Evolutionary conservation across 1,284 basidiomycete species (phyloP), one percentile per base, ranked within the genome.

Genomic region (Termitomyces sp.): DNA sequence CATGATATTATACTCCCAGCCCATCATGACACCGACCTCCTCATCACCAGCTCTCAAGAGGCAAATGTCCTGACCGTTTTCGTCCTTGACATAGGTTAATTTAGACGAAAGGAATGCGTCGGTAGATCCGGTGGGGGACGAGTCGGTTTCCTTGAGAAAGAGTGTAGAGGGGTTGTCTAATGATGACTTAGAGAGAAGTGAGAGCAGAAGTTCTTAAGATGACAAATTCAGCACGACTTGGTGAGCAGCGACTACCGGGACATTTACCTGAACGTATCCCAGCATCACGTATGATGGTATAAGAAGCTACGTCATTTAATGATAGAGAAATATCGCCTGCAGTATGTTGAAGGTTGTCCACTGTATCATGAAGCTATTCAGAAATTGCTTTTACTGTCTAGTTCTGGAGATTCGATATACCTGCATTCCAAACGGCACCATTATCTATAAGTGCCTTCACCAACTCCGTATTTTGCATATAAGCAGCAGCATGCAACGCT

Each of bases 11-110:
- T 75, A 74, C 68, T 96, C 94, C 94, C 94, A 96, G 1, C 92
- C 92, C 94, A 97, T 97, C 94, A 97, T 97, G 8, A 98, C 94
- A 5, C 87, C 87, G 0, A 93, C 82, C 68, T 88, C 82, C 42
- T 83, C 85, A 50, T 84, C 83, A 19, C 83, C 86, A 34, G 86
- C 80, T 57, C 84, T 79, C 46, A 95, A 73, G 24, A 90, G 70
- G 61, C 91, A 94, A 26, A 94, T 81, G 56, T 93, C 88, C 67
- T 94, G 90, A 0, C 91, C 93, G 36, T 83, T 70, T 31, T 80
- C 75, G 65, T 95, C 93, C 38, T 70, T 77, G 13, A 80, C 81
- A 70, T 88, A 99, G 24, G 77, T 74, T 19, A 99, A 73, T 50
- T 75, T 77, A 2, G 90, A 90, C 1, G 76, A 66, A 7, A 99